Evolutionary conservation across 768 basidiomycete genomes (phyloP).

Genomic region (Calocybe cyanea): DNA sequence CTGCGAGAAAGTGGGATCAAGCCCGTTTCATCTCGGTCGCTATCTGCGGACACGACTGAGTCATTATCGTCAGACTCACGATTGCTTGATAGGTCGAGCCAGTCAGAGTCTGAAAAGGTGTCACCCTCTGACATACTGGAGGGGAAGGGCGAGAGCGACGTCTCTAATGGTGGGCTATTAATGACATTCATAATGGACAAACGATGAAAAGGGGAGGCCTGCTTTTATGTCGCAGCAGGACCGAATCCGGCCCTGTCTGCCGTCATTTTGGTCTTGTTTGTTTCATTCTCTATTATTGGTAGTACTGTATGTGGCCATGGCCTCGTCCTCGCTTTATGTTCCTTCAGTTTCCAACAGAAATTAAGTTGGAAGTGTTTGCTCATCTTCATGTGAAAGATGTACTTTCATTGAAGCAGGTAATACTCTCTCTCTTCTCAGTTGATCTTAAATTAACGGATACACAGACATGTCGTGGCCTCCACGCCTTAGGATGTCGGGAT

Average conservation of each 20-base stretch:
- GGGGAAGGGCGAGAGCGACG: constrained; percentile 32
- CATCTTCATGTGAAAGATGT: constrained; percentile 36
- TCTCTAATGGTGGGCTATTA: constrained; percentile 21
- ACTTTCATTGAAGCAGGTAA: constrained; percentile 46
- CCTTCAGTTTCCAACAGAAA: constrained; percentile 37
- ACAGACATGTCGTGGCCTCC: constrained; percentile 59
- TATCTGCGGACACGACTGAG: constrained; percentile 57
- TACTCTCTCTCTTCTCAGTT: no score
- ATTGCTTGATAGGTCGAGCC: constrained; percentile 74
- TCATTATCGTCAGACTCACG: constrained; percentile 71
- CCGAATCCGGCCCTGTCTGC: constrained; percentile 17
- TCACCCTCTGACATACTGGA: constrained; percentile 59
- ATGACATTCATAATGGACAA: constrained; percentile 28
- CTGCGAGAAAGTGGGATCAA: constrained; percentile 58
- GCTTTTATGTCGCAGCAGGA: constrained; percentile 19
- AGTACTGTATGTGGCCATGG: constrained; percentile 16
- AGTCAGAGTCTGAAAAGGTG: constrained; percentile 74
- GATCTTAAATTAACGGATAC: constrained; percentile 19
- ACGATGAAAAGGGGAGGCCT: constrained; percentile 21
- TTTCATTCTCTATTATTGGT: no score
- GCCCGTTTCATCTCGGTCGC: constrained; percentile 54
- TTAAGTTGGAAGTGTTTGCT: constrained; percentile 35
- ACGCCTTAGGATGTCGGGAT: constrained; percentile 47
- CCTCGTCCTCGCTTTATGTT: constrained; percentile 15
- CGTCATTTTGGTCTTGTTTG: not conserved